Percentiles rank a stretch among this genome's conserved stretches.
phyloP scores from a whole-genome alignment of 371 early-diverging fungal species.

The Scutellospora calospora region DNA sequence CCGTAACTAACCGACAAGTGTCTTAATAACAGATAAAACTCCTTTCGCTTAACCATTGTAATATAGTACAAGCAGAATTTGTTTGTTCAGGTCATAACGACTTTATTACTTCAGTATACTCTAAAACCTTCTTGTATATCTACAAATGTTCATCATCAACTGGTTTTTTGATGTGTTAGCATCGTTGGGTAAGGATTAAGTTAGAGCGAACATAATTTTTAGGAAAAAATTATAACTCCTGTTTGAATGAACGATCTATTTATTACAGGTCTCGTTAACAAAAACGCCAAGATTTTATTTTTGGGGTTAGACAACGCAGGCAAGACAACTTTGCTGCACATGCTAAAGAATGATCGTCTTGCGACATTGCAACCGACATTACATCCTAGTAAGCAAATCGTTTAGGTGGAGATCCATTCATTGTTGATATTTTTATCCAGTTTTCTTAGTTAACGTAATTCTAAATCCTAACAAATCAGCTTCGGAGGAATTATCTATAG shows the following conservation, averaged over 20 bases:
- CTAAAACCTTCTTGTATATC: too few relatives aligned
- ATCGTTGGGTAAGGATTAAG: conserved; percentile 72
- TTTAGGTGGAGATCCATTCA: too few relatives aligned
- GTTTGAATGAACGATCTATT: not conserved
- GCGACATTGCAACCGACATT: conserved; percentile 97
- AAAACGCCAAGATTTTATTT: conserved; percentile 99
- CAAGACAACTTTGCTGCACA: conserved; percentile 99
- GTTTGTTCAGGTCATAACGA: too few relatives aligned
- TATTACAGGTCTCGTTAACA: conserved; percentile 90
- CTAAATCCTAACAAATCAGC: conserved; percentile 60
- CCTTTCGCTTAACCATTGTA: too few relatives aligned
- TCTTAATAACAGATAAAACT: too few relatives aligned
- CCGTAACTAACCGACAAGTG: too few relatives aligned
- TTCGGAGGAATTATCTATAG: conserved; percentile 96
- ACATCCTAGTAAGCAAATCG: conserved; percentile 89
- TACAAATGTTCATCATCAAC: conserved; percentile 87
- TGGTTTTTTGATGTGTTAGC: conserved; percentile 94
- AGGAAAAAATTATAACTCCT: too few relatives aligned
- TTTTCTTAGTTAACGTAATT: not conserved
- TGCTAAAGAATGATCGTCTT: conserved; percentile 98
- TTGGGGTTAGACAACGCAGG: conserved; percentile 99
- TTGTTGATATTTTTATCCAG: not conserved
- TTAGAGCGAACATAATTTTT: not conserved
- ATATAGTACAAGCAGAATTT: too few relatives aligned
- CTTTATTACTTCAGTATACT: too few relatives aligned